Base-by-base conservation (phyloP, 257 asterid genomes). In the Handroanthus guayacan region DNA sequence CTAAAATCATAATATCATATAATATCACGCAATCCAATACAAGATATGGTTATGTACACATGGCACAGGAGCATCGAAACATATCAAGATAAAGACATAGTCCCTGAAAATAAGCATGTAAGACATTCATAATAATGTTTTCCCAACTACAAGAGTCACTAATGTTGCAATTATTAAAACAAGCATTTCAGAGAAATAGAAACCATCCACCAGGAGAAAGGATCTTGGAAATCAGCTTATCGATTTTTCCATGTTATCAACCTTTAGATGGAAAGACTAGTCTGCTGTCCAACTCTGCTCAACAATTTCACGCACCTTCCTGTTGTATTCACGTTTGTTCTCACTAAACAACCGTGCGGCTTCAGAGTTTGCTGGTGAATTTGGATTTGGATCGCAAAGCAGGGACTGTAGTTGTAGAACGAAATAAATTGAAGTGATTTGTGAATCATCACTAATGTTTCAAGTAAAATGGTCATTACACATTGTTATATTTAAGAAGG, bases 261-360 rank as follows among this genome's bases (percentile, higher is more conserved):
- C 58, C 73, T 63, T 52, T 45, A n/a, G 72, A 38, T 20, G 62
- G 62, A 45, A 60, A 60, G 56, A 43, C 67, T 87, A 92, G 87
- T 92, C 98, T 2, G 97, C 98, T 8, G 96, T 91, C 97, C 98
- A 92, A 82, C 98, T 92, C 84, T 92, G 96, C 86, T 92, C 98
- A 56, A 92, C 97, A 74, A 91, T 83, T 82, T 90, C 98, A 25
- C 93, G 97, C 68, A 90, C 96, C 82, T 89, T 92, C 86, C 98
- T 83, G 84, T 92, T 92, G 92, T 92, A 92, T 44, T 92, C 98
- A 1, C 98, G 94, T 82, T 89, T 92, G 83, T 92, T 92, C 83
- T 92, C 98, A 38, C 97, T 92, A 58, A 88, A 92, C 86, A 92
- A 36, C 64, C 96, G 86, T 52, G 96, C 98, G n/a, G 98, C 98